Evolutionary conservation across 345 rosid genomes (phyloP), one percentile per base, ranked within the genome.

Genomic region (Arabidopsis suecica): DNA sequence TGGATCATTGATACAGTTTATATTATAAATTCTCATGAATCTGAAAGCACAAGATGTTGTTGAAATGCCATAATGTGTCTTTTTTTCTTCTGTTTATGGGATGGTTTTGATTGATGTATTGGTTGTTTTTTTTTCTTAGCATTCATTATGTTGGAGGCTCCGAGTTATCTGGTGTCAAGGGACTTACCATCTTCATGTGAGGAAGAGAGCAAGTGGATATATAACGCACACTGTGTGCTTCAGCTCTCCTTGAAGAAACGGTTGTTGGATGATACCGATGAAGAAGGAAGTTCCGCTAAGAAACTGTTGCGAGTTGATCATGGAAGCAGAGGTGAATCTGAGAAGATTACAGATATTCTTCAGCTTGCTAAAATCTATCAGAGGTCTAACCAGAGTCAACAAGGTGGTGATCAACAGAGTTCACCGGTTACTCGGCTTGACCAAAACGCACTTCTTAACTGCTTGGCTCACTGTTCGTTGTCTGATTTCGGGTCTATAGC

Each of bases 401-500:
- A 61, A 69, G 23, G 32, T 28, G 23, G 69, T 64, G 75, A 44
- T 76, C 70, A 69, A 12, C 63, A 41, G 30, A 63, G 28, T 36
- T 7, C 75, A 45, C 65, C 75, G 1, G 38, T 77, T 55, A 67
- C 77, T 6, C 48, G 2, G 16, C 70, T 76, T 55, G 75, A 76
- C 11, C 70, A 62, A 36, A 63, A 77, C 45, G 71, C 71, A 0
- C 71, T 77, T 54, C 75, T 70, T 65, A 85, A 80, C 65, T 93
- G 98, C 69, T 88, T 88, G 22, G 77, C 85, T 47, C 81, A 42
- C 65, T 88, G 91, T 73, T 85, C 90, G 0, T 82, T 94, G 74
- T 87, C 88, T 28, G 84, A 89, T 70, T 87, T 84, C 55, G 86
- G 80, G 0, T 37, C 75, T 5, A 73, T 87, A 7, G 83, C 87